Percentiles rank a stretch among this genome's conserved stretches.
Evolutionary conservation across 2,329 filamentous ascomycete species (phyloP).

Genomic region (Tetracladium maxilliforme): DNA sequence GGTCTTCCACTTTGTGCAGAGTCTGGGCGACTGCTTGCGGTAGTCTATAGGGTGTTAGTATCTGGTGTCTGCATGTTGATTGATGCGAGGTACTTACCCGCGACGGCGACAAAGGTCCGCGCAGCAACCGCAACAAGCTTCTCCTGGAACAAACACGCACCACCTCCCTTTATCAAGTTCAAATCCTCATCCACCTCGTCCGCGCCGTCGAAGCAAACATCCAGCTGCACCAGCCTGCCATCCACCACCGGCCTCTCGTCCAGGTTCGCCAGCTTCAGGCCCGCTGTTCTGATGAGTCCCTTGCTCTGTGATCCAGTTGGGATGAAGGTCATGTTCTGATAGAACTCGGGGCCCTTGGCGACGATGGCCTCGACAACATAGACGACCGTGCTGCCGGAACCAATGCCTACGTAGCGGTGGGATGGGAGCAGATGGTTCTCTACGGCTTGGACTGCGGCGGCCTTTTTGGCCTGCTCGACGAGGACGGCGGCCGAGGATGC

Average conservation of each 20-base stretch:
- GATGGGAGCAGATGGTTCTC: constrained; percentile 51
- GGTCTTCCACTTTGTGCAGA: constrained; percentile 64
- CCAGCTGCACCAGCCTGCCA: constrained; percentile 39
- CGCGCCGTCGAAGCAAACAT: constrained; percentile 90
- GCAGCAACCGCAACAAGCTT: constrained; percentile 82
- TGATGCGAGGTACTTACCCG: constrained; percentile 35
- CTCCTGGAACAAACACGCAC: constrained; percentile 95
- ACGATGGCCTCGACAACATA: constrained; percentile 76
- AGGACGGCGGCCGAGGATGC: constrained; percentile 12
- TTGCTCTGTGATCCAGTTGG: constrained; percentile 83
- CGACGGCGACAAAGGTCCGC: constrained; percentile 77
- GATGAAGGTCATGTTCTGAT: constrained; percentile 62
- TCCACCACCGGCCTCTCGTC: constrained; percentile 15
- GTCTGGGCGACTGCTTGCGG: constrained; percentile 67
- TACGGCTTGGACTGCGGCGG: constrained; percentile 61
- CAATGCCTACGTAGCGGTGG: constrained; percentile 60
- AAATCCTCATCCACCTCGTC: constrained; percentile 92
- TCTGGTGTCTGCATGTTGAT: constrained; percentile 1
- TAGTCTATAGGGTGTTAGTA: constrained; percentile 47
- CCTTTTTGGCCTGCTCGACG: constrained; percentile 60
- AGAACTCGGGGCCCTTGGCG: constrained; percentile 36
- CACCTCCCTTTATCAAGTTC: constrained; percentile 96
- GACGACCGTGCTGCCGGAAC: constrained; percentile 68
- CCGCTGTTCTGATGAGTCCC: constrained; percentile 63
- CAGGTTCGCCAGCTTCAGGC: constrained; percentile 49